Conservation (phyloP, 495 filamentous ascomycete genomes). For the Xylaria grammica region DNA sequence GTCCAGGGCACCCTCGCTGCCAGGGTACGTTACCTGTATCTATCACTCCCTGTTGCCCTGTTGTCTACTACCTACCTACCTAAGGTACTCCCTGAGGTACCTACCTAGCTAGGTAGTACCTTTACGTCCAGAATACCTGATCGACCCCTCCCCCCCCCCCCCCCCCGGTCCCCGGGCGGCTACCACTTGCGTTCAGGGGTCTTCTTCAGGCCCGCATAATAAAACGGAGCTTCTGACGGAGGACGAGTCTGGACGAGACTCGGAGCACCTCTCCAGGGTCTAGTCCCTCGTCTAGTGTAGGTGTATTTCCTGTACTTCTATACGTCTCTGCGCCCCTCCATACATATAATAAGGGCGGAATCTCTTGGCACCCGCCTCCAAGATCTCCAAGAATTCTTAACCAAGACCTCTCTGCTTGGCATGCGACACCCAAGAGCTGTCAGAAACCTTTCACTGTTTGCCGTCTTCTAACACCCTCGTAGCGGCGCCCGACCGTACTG, state of each 20-base stretch:
- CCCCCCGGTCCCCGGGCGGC: neutral
- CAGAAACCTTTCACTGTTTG: slow-evolving; percentile 19
- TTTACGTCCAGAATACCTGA: no score
- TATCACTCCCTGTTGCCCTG: no score
- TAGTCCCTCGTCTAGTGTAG: neutral
- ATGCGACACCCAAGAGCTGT: slow-evolving; percentile 42
- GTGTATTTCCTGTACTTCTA: slow-evolving; percentile 1
- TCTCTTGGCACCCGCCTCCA: slow-evolving; percentile 41
- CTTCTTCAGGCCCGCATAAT: slow-evolving; percentile 9
- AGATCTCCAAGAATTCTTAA: slow-evolving; percentile 38
- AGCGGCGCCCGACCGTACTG: slow-evolving; percentile 28
- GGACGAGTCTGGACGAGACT: no score
- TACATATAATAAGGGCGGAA: slow-evolving; percentile 27
- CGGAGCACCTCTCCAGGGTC: neutral
- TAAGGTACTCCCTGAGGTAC: no score
- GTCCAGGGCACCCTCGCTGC: no score
- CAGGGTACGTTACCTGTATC: no score
- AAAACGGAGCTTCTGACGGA: no score
- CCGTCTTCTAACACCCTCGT: slow-evolving; percentile 19
- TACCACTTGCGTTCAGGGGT: neutral
- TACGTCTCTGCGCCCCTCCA: neutral
- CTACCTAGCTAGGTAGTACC: no score
- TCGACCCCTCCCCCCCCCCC: no score
- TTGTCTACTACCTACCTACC: no score
- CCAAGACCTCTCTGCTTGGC: slow-evolving; percentile 43